phyloP scores from a whole-genome alignment of 208 protist genomes.

The Trichomonas tenax region DNA sequence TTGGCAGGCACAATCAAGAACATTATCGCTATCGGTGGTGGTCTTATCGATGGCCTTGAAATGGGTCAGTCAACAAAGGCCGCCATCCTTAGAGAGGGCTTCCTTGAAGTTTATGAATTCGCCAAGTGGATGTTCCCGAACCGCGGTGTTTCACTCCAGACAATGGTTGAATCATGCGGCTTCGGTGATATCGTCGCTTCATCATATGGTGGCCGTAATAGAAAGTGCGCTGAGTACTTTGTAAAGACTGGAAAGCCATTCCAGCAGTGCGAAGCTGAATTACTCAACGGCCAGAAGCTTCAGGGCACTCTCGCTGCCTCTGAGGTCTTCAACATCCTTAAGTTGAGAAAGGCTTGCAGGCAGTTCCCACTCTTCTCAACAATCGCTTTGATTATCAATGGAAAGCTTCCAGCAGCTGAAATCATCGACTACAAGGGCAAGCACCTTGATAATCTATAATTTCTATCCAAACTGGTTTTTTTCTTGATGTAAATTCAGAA shows the following conservation, averaged over 20 bases:
- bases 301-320: slow-evolving; percentile 46
- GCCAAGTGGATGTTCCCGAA: background rate
- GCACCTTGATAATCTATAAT: too few species aligned
- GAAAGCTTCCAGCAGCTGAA: too few species aligned
- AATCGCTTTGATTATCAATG: background rate
- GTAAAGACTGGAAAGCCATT: slow-evolving; percentile 36
- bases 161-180: slow-evolving; percentile 34
- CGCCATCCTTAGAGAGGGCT: slow-evolving; percentile 33
- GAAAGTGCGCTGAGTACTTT: slow-evolving; percentile 44
- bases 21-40: slow-evolving; percentile 31
- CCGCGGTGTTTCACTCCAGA: background rate
- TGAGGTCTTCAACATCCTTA: slow-evolving; percentile 35
- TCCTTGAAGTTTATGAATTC: slow-evolving; percentile 25
- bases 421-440: background rate
- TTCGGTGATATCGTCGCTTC: slow-evolving; percentile 40
- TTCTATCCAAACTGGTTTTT: too few species aligned
- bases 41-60: slow-evolving; percentile 31
- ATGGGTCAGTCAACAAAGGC: slow-evolving; percentile 38
- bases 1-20: slow-evolving; percentile 36
- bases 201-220: slow-evolving; percentile 46
- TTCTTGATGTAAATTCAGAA: too few species aligned
- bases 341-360: background rate
- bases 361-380: background rate
- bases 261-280: slow-evolving; percentile 41
- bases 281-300: slow-evolving; percentile 51